These are phyloP conservation scores for Pleurotus citrinopileatus DNA, from an alignment of 768 basidiomycete species.

Conservation along the genomic window DNA sequence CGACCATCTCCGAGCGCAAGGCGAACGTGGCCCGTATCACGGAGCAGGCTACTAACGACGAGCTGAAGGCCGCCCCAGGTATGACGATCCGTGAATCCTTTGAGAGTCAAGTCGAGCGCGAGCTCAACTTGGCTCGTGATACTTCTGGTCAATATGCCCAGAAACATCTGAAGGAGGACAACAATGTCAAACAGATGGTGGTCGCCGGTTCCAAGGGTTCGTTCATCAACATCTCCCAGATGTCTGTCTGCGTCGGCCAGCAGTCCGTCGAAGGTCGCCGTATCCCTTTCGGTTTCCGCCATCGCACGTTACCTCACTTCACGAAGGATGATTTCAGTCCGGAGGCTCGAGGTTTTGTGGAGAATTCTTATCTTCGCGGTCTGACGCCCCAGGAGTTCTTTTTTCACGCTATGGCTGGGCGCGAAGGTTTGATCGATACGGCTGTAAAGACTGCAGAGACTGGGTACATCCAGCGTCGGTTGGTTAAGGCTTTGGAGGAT, in stretches of 20 bases:
- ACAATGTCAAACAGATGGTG: slow-evolving; percentile 99
- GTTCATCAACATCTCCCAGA: slow-evolving; percentile 99
- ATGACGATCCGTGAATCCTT: slow-evolving; percentile 99
- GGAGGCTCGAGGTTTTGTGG: slow-evolving; percentile 96
- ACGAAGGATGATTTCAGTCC: slow-evolving; percentile 98
- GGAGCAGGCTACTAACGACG: slow-evolving; percentile 80
- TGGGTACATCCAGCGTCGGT: slow-evolving; percentile 96
- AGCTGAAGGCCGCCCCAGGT: slow-evolving; percentile 86
- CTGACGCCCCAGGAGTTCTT: slow-evolving; percentile 98
- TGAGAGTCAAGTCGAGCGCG: slow-evolving; percentile 87
- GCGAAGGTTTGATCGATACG: slow-evolving; percentile 98
- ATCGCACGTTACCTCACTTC: slow-evolving; percentile 95
- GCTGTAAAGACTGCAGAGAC: slow-evolving; percentile 99
- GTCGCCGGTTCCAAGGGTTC: slow-evolving; percentile 98
- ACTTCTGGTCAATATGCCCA: slow-evolving; percentile 95
- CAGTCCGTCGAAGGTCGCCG: slow-evolving; percentile 98
- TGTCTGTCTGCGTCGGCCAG: slow-evolving; percentile 99
- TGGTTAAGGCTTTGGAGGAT: slow-evolving; percentile 98
- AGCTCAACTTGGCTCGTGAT: slow-evolving; percentile 94
- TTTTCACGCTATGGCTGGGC: slow-evolving; percentile 99
- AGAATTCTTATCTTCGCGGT: slow-evolving; percentile 96
- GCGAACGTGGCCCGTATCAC: slow-evolving; percentile 75
- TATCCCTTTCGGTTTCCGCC: slow-evolving; percentile 97
- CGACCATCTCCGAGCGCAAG: slow-evolving; percentile 82
- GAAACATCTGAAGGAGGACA: slow-evolving; percentile 95